Evolutionary conservation across 208 protist genomes (phyloP).

Genomic region (Phytomonas sp.): DNA sequence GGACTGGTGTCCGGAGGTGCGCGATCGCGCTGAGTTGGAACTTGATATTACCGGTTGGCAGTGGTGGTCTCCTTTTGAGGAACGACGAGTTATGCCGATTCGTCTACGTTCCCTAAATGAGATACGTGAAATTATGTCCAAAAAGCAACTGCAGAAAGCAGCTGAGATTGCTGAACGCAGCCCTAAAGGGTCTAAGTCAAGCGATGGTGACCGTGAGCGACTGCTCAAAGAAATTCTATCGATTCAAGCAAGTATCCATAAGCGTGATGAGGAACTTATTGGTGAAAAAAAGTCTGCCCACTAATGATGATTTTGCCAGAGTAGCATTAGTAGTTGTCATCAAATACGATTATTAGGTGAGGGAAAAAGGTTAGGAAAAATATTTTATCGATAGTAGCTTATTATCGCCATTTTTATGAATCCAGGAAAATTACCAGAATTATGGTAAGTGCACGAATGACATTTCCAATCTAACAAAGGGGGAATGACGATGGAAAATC

Average conservation of each 20-base stretch:
- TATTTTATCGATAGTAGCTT: conserved; percentile 6
- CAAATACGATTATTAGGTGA: not conserved
- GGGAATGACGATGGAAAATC: not conserved
- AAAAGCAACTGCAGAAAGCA: conserved; percentile 70
- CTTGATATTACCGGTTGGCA: conserved; percentile 80
- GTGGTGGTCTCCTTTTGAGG: conserved; percentile 83
- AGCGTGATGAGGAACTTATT: conserved; percentile 53
- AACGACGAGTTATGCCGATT: conserved; percentile 78
- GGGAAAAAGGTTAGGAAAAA: not conserved
- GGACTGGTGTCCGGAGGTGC: conserved; percentile 91
- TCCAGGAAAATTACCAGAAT: not conserved
- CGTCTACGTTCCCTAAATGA: conserved; percentile 85
- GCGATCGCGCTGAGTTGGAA: conserved; percentile 87
- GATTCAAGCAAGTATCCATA: conserved; percentile 81
- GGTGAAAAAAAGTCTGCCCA: not conserved
- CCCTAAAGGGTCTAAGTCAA: conserved; percentile 33
- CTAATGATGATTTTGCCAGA: not conserved
- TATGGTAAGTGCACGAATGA: not conserved
- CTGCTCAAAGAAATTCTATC: conserved; percentile 87
- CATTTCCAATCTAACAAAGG: not conserved
- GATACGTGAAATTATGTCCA: conserved; percentile 83
- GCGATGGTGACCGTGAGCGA: conserved; percentile 71
- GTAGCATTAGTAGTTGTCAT: not conserved
- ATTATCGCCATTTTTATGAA: conserved; percentile 2
- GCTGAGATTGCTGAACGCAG: conserved; percentile 41